Percentiles rank a stretch among this genome's conserved stretches.
These are phyloP conservation scores for Blumeria graminis DNA, from an alignment of 2,329 filamentous ascomycete species.

Conservation along the genomic window DNA sequence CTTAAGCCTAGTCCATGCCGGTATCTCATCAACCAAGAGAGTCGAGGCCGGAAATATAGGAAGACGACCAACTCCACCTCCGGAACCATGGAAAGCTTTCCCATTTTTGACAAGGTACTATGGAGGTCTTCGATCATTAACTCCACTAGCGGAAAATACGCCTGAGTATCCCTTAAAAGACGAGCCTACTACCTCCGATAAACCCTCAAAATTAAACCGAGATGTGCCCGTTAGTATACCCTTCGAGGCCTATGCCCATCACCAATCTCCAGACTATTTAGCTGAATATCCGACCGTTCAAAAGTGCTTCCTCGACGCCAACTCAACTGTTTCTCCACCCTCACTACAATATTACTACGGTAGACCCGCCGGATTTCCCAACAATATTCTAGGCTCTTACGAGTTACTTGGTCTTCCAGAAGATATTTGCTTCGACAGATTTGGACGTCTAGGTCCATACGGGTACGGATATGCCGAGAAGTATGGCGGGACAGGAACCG, in stretches of 20 bases:
- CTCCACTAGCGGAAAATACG: conserved; percentile 37
- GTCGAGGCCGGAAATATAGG: conserved; percentile 31
- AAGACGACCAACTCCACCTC: conserved; percentile 36
- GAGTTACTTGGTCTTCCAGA: conserved; percentile 54
- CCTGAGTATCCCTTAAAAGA: conserved; percentile 57
- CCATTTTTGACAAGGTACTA: conserved; percentile 74
- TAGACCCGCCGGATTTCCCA: conserved; percentile 61
- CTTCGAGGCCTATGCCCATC: conserved; percentile 38
- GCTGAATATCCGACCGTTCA: conserved; percentile 26
- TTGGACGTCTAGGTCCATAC: conserved; percentile 70
- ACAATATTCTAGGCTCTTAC: conserved; percentile 70
- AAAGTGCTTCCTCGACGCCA: conserved; percentile 56
- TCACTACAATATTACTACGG: conserved; percentile 51
- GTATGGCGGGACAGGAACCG: conserved; percentile 62
- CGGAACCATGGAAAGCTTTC: conserved; percentile 58
- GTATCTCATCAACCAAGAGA: conserved; percentile 41
- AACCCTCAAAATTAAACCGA: conserved; percentile 5
- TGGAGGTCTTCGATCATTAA: conserved; percentile 55
- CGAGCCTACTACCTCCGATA: conserved; percentile 18
- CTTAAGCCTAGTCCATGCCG: conserved; percentile 47
- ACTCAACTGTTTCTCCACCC: conserved; percentile 41
- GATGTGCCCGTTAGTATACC: conserved; percentile 23
- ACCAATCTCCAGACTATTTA: conserved; percentile 24
- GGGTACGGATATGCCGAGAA: conserved; percentile 65
- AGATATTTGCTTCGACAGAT: conserved; percentile 82